Evolutionary conservation across 306 rosid genomes (phyloP).

Genomic region (Cucumis hystrix): DNA sequence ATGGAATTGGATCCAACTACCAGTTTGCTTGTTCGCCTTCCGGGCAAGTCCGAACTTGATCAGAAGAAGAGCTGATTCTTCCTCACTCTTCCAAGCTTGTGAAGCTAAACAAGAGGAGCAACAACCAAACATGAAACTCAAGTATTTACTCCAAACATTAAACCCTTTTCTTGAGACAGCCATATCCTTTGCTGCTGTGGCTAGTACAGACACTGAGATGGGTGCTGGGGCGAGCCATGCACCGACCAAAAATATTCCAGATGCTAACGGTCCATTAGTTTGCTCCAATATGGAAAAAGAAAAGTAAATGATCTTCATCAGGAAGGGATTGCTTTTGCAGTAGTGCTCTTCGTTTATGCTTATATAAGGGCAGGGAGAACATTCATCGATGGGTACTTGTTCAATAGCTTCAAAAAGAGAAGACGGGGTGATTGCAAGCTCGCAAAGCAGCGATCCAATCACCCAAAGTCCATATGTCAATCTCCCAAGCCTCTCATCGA

Average conservation of each 20-base stretch:
- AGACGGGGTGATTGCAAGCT: conserved; percentile 47
- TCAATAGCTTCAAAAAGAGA: conserved; percentile 54
- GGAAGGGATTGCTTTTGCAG: conserved; percentile 57
- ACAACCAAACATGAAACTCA: conserved; percentile 22
- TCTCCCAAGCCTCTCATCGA: conserved; percentile 60
- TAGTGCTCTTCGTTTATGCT: conserved; percentile 53
- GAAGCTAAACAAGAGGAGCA: conserved; percentile 42
- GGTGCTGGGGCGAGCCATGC: conserved; percentile 76
- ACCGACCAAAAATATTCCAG: conserved; percentile 60
- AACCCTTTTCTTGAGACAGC: conserved; percentile 26
- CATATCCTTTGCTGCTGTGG: conserved; percentile 43
- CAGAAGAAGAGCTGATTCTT: conserved; percentile 58
- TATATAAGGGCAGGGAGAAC: conserved; percentile 29
- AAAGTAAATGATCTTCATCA: conserved; percentile 50
- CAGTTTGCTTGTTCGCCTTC: conserved; percentile 29
- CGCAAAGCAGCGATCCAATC: conserved; percentile 59
- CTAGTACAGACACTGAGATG: conserved; percentile 34
- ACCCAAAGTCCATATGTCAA: conserved; percentile 60
- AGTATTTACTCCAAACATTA: conserved; percentile 38
- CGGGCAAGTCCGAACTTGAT: conserved; percentile 59
- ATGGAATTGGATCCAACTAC: conserved; percentile 71
- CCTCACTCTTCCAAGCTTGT: conserved; percentile 52
- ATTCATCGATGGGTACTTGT: conserved; percentile 35
- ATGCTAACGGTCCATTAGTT: conserved; percentile 38
- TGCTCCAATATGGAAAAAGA: conserved; percentile 41